Evolutionary conservation across 768 basidiomycete genomes (phyloP), one percentile per base, ranked within the genome.

Genomic region (Daedaleopsis nitida): DNA sequence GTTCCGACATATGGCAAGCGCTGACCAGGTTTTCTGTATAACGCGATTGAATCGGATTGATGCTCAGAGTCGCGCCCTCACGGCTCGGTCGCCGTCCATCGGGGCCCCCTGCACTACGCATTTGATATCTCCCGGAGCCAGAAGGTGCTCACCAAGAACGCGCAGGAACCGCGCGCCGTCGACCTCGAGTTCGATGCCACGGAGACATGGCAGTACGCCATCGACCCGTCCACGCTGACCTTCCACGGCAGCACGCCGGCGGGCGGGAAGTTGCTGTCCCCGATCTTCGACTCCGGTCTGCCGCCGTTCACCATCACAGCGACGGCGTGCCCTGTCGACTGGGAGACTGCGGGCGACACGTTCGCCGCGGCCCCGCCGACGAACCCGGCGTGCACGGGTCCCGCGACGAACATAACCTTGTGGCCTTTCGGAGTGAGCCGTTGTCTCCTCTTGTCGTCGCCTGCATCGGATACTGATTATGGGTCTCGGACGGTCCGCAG

Each of bases 81-180:
- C 63, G 77, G 78, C 9, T 82, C 81, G 9, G 74, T 83, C 52
- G 83, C 83, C 10, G 75, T 85, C 16, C 82, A 85, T 49, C 80
- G 83, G 9, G 83, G 83, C 16, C 80, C 83, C 11, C 67, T 85
- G 45, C 76, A 84, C 69, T 85, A 83, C 66, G 83, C 83, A 5
- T 81, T 80, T 61, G 83, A 84, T 69, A 84, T 79, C 51, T 63
- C 73, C 7, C 70, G 77, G 12, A 69, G 57, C 32, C 65, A 66
- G 55, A 74, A 66, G 37, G 77, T 81, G 39, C 74, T 84, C 23
- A 65, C 73, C 1, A 72, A 68, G 51, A 81, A 83, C 65, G 69
- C 77, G 7, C 72, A 78, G 56, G 74, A 82, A 65, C 75, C 77
- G 10, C 70, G 77, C 24, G 83, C 83, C 0, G 75, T 76, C 17